Percentiles rank a stretch among this genome's conserved stretches.
These are phyloP conservation scores for Vitis hybrid DNA, from an alignment of 177 flowering plant species.

Conservation along the genomic window DNA sequence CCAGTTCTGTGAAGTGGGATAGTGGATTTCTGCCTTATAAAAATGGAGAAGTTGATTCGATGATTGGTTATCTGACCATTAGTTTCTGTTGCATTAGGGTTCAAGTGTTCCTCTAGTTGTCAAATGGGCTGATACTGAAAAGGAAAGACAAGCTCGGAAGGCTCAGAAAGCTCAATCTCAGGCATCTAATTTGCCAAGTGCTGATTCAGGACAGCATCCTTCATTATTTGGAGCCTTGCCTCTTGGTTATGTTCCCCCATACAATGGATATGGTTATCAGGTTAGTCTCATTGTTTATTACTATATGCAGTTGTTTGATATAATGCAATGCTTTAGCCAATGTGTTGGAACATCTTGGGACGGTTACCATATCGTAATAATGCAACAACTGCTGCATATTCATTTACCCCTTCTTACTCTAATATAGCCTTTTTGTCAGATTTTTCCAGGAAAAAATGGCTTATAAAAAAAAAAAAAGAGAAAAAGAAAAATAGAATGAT, in stretches of 20 bases:
- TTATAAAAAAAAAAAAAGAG: too few relatives aligned
- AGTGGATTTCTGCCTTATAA: not conserved
- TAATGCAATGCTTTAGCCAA: not conserved
- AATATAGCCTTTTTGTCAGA: too few relatives aligned
- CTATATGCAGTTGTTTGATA: not conserved
- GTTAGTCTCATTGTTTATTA: slow-evolving; percentile 32
- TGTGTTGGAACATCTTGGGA: not conserved
- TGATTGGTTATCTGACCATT: slow-evolving; percentile 12
- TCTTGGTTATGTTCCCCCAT: slow-evolving; percentile 77
- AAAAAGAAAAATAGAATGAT: too few relatives aligned
- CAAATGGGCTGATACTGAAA: slow-evolving; percentile 99
- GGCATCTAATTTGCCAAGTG: slow-evolving; percentile 44
- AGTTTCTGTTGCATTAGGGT: slow-evolving; percentile 49
- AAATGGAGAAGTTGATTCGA: not conserved
- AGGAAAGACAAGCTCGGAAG: slow-evolving; percentile 90
- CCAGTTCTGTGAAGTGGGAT: not conserved
- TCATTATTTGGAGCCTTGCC: slow-evolving; percentile 91
- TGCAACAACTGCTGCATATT: not conserved
- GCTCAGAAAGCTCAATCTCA: slow-evolving; percentile 89
- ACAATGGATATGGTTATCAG: slow-evolving; percentile 96
- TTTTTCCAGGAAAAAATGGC: too few relatives aligned
- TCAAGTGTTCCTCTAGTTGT: slow-evolving; percentile 94
- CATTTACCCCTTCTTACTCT: not conserved
- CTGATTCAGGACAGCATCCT: slow-evolving; percentile 65
- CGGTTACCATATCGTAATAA: not conserved